Conservation (phyloP, 2,329 filamentous ascomycete genomes). For the Pyrenochaeta sp. region DNA sequence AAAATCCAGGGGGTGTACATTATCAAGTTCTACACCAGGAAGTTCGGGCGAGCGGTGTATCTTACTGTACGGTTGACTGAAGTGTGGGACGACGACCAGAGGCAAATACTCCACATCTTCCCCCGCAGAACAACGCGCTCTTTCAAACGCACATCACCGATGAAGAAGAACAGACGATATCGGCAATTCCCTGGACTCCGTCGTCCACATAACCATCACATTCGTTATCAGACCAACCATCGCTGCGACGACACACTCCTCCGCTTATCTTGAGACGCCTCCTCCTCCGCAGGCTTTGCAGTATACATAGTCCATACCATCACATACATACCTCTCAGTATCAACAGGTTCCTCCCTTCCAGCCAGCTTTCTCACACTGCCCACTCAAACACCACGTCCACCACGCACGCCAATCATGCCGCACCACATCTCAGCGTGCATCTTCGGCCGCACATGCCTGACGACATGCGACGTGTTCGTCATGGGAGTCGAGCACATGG, state of each 20-base stretch:
- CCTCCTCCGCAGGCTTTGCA: too few species aligned
- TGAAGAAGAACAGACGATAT: constrained; percentile 11
- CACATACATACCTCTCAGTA: too few species aligned
- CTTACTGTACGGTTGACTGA: constrained; percentile 17
- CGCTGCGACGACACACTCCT: too few species aligned
- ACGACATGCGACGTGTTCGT: constrained; percentile 45
- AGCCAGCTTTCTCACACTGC: not conserved
- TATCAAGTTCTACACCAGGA: not conserved
- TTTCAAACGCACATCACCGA: constrained; percentile 8
- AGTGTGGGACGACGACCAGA: not conserved
- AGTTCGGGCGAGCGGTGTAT: constrained; percentile 17
- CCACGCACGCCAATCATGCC: constrained; percentile 29
- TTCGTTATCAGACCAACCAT: not conserved
- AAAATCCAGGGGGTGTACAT: constrained; percentile 7
- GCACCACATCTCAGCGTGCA: constrained; percentile 33
- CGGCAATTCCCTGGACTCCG: constrained; percentile 3
- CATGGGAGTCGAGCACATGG: constrained; percentile 36
- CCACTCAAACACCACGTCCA: not conserved
- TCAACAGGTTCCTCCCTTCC: too few species aligned
- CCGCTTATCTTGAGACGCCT: too few species aligned
- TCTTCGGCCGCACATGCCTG: constrained; percentile 41
- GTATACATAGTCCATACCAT: too few species aligned
- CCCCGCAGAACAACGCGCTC: too few species aligned
- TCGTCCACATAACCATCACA: constrained; percentile 4
- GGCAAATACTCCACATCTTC: not conserved